A percentile compares a stretch with the other conserved stretches of the same genome.
phyloP scores from a whole-genome alignment of 768 basidiomycete species.

The Boletus subparvulus region DNA sequence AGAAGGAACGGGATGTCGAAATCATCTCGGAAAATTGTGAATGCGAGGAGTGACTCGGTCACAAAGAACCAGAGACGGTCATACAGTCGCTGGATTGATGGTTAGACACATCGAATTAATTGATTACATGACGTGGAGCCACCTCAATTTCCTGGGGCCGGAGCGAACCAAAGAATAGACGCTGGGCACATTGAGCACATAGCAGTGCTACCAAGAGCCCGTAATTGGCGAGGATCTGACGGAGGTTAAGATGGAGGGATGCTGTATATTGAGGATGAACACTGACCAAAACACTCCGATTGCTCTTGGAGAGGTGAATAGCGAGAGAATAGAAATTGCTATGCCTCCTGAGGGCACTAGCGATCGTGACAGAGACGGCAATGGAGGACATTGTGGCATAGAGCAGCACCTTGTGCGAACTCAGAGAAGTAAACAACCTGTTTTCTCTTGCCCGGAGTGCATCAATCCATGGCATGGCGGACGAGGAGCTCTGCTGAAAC shows the following conservation, averaged over 20 bases:
- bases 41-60: conserved; percentile 92
- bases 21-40: conserved; percentile 96
- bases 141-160: conserved; percentile 92
- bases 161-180: conserved; percentile 88
- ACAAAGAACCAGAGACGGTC: conserved; percentile 97
- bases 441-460: conserved; percentile 52
- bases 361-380: conserved; percentile 70
- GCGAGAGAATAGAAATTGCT: conserved; percentile 94
- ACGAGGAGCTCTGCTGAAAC: background rate
- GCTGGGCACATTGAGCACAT: conserved; percentile 75
- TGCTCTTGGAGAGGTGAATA: conserved; percentile 90
- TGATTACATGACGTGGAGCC: background rate
- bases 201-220: conserved; percentile 74
- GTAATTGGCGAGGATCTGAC: conserved; percentile 89
- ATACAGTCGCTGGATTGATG: conserved; percentile 76
- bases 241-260: conserved; percentile 1
- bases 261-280: background rate
- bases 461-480: conserved; percentile 50
- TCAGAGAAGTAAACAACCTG: conserved; percentile 48
- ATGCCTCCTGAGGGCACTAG: conserved; percentile 77
- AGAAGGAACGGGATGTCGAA: conserved; percentile 90
- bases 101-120: background rate
- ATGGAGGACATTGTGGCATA: conserved; percentile 68
- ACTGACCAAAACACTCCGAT: conserved; percentile 85
- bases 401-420: conserved; percentile 62